phyloP scores from a whole-genome alignment of 345 rosid genomes.

The Eucalyptus paniculata region DNA sequence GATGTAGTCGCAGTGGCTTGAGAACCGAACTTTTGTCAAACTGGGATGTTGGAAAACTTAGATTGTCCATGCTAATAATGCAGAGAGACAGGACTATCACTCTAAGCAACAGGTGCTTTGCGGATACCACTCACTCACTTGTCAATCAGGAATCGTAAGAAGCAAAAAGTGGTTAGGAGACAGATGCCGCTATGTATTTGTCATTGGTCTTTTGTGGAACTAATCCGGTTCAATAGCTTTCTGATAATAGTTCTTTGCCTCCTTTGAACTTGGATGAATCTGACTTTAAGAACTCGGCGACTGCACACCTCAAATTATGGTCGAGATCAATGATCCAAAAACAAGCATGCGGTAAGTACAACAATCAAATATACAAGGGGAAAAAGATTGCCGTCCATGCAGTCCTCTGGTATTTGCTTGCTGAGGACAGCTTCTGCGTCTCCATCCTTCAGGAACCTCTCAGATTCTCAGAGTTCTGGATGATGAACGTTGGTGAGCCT shows the following conservation, averaged over 20 bases:
- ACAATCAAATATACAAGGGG: neutral
- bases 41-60: neutral
- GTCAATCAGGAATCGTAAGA: neutral
- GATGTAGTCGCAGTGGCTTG: neutral
- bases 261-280: neutral
- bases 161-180: neutral
- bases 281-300: neutral
- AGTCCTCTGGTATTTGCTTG: neutral
- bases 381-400: neutral
- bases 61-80: neutral
- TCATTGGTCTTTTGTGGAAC: neutral
- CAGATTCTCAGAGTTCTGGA: constrained; percentile 43
- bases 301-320: neutral
- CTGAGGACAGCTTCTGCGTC: neutral
- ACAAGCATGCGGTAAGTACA: neutral
- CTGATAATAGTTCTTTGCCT: neutral
- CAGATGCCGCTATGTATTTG: neutral
- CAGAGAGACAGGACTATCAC: neutral
- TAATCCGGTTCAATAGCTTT: neutral
- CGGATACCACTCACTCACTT: neutral
- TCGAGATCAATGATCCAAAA: neutral
- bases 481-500: constrained; percentile 75
- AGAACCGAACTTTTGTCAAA: neutral
- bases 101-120: neutral
- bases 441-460: neutral